Percentiles rank a stretch among this genome's conserved stretches.
These are phyloP conservation scores for Patellaria atrata DNA, from an alignment of 495 filamentous ascomycete genomes.

Conservation along the genomic window DNA sequence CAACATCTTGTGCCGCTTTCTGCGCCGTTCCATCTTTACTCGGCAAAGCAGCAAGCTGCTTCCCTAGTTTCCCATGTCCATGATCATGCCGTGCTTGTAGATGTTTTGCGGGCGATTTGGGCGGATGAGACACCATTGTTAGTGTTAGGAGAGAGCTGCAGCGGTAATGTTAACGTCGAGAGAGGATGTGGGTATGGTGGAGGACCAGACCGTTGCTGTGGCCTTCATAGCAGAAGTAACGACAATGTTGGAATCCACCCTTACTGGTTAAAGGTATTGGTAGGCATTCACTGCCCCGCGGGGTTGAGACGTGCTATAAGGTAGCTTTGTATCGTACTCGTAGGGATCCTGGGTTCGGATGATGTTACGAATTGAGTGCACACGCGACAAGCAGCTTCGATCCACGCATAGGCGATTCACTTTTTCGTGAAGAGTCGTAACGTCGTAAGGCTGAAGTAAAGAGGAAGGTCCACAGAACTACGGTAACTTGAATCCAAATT, in stretches of 20 bases:
- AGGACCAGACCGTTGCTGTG: background rate
- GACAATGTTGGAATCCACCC: no score
- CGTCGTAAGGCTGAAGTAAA: no score
- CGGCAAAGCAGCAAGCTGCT: slow-evolving; percentile 1
- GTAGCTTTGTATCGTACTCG: slow-evolving; percentile 1
- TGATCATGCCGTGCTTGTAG: slow-evolving; percentile 1
- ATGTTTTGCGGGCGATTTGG: slow-evolving; percentile 1
- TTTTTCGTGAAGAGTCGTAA: no score
- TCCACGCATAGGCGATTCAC: no score
- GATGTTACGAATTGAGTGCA: slow-evolving; percentile 7
- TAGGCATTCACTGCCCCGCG: background rate
- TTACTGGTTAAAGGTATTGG: no score
- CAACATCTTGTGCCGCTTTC: slow-evolving; percentile 42
- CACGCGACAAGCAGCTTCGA: no score
- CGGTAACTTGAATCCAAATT: no score
- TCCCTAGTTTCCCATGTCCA: slow-evolving; percentile 1
- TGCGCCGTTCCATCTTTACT: slow-evolving; percentile 32
- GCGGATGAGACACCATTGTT: slow-evolving; percentile 7
- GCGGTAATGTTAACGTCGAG: background rate
- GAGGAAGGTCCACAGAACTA: no score
- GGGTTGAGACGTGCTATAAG: slow-evolving; percentile 7
- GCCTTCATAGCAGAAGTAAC: slow-evolving; percentile 1
- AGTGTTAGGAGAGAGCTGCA: no score
- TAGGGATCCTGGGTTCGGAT: slow-evolving; percentile 6
- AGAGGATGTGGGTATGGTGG: background rate